A percentile compares a stretch with the other conserved stretches of the same genome.
phyloP scores from a whole-genome alignment of 495 filamentous ascomycete genomes.

The Talaromyces borbonicus region DNA sequence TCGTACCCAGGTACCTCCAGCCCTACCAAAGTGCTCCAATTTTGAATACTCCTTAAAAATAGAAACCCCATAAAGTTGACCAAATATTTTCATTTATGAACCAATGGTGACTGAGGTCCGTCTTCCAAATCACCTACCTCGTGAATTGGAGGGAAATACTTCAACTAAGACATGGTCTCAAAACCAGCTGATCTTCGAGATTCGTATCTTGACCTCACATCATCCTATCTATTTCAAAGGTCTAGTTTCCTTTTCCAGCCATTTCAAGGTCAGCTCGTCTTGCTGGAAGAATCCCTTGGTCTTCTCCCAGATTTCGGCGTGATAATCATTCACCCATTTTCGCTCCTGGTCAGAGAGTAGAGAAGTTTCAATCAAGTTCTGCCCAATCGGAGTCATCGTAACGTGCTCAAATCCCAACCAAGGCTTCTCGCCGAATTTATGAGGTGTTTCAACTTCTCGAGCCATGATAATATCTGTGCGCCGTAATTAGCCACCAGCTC shows the following conservation, averaged over 20 bases:
- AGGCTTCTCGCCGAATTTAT: conserved; percentile 86
- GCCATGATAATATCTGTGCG: conserved; percentile 67
- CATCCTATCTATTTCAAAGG: conserved; percentile 17
- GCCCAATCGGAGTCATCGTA: conserved; percentile 91
- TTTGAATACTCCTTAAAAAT: no score
- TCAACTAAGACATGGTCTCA: no score
- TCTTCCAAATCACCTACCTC: no score
- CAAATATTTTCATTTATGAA: no score
- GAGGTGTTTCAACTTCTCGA: conserved; percentile 71
- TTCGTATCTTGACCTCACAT: no score
- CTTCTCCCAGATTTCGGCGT: conserved; percentile 70
- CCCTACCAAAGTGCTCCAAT: no score
- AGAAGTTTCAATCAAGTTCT: conserved; percentile 70
- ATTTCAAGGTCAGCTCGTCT: conserved; percentile 57
- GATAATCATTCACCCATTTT: conserved; percentile 81
- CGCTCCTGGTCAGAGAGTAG: conserved; percentile 70
- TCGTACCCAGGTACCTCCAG: no score
- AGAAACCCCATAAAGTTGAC: no score
- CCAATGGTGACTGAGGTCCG: no score
- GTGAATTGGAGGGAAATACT: no score
- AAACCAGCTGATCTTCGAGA: no score
- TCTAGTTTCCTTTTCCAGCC: conserved; percentile 80
- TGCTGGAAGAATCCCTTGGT: conserved; percentile 71
- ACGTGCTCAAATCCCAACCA: conserved; percentile 95
- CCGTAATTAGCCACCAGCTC: conserved; percentile 9